These are phyloP conservation scores for Yamadazyma conglobata DNA, from an alignment of 1,139 yeast species.

Conservation along the genomic window DNA sequence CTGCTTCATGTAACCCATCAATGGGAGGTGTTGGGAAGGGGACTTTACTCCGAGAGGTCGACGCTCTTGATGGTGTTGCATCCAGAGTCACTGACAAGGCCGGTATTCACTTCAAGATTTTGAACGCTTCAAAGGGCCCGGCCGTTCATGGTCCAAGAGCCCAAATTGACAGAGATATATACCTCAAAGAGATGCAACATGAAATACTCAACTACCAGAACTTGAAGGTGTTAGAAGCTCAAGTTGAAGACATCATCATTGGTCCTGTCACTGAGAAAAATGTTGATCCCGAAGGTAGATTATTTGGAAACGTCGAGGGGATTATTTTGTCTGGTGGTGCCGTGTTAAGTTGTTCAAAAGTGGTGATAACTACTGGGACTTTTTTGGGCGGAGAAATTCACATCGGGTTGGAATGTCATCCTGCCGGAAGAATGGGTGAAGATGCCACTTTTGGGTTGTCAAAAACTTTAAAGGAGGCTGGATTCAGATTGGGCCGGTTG, in stretches of 20 bases:
- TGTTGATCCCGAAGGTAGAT: slow-evolving; percentile 32
- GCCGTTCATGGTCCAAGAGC: slow-evolving; percentile 99
- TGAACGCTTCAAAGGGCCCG: slow-evolving; percentile 87
- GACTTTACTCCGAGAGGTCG: slow-evolving; percentile 85
- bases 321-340: slow-evolving; percentile 68
- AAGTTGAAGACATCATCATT: slow-evolving; percentile 82
- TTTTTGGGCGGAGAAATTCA: slow-evolving; percentile 94
- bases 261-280: slow-evolving; percentile 30
- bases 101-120: slow-evolving; percentile 85
- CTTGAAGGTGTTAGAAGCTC: slow-evolving; percentile 62
- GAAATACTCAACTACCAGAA: slow-evolving; percentile 59
- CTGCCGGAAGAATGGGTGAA: slow-evolving; percentile 95
- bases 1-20: slow-evolving; percentile 95
- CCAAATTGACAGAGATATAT: slow-evolving; percentile 84
- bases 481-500: slow-evolving; percentile 81
- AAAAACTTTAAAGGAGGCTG: slow-evolving; percentile 68
- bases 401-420: slow-evolving; percentile 72
- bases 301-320: slow-evolving; percentile 54
- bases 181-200: slow-evolving; percentile 75
- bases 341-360: slow-evolving; percentile 56
- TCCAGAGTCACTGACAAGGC: slow-evolving; percentile 83
- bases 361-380: slow-evolving; percentile 94
- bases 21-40: slow-evolving; percentile 99
- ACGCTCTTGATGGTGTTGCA: slow-evolving; percentile 93
- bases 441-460: slow-evolving; percentile 87